Evolutionary conservation across 208 protist species (phyloP), one percentile per base, ranked within the genome.

Genomic region (Naegleria fowleri): DNA sequence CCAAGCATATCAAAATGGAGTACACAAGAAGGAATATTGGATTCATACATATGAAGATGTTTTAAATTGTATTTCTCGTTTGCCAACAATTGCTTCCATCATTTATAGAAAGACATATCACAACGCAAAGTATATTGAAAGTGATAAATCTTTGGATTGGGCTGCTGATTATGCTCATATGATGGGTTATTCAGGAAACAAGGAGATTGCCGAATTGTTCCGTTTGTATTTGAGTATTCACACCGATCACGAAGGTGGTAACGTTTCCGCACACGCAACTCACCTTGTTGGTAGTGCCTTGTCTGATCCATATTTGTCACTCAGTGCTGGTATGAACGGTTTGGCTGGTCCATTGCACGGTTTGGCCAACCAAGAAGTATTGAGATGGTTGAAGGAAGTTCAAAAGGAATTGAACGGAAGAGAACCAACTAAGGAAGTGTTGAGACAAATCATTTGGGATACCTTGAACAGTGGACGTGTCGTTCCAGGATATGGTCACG

Each of bases 321-420:
- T 98, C 91, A 89, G 94, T 90, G 98, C 97, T 29, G 98, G 97
- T 91, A 94, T 99, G 91, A 97, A 96, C 92, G 98, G 97, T 91
- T 95, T 99, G 15, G 98, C 98, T 67, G 98, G 98, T 33, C 98
- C 98, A 85, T 95, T 99, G 83, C 98, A 99, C 94, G 98, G 98
- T 89, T 95, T 99, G 38, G 98, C 98, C 90, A 99, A 99, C 94
- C 98, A 99, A 95, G 98, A 99, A 95, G 97, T 98, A 51, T 97
- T 99, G 51, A 93, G 92, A 16, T 97, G 94, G 92, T 90, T 97
- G 51, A 92, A 94, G 90, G 92, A 93, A 83, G 94, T 97, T 92
- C 94, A 93, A 48, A 93, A 94, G 5, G 92, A 94, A 86, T 95
- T 94, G 92, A 94, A 94, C 83, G 92, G 84, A 22, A 87, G 25